These are phyloP conservation scores for Betula pendula DNA, from an alignment of 306 rosid genomes.

Conservation along the genomic window DNA sequence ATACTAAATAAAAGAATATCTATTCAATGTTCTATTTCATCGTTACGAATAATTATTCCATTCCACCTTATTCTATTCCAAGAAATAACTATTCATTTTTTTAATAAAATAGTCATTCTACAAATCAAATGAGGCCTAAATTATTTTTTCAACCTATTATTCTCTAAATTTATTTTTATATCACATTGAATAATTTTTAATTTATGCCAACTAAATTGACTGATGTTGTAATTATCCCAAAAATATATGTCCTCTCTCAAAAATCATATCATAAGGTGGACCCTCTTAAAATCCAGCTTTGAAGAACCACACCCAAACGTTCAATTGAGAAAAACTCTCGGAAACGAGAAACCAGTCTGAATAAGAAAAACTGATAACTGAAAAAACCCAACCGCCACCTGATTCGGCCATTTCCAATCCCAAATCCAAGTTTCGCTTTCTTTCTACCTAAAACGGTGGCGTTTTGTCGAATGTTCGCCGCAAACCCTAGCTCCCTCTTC, in stretches of 20 bases:
- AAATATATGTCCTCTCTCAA: background rate
- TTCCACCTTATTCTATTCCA: too few relatives aligned
- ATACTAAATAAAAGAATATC: too few relatives aligned
- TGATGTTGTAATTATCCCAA: too few relatives aligned
- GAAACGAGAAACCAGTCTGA: background rate
- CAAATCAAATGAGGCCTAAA: too few relatives aligned
- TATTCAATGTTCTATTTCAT: too few relatives aligned
- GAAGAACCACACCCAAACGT: background rate
- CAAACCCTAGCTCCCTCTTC: conserved; percentile 46
- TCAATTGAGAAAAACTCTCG: background rate
- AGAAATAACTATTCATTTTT: too few relatives aligned
- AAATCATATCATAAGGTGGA: background rate
- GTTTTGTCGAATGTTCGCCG: conserved; percentile 54
- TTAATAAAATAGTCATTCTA: too few relatives aligned
- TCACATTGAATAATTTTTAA: too few relatives aligned
- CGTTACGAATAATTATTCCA: too few relatives aligned
- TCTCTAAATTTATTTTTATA: too few relatives aligned
- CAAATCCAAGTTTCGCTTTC: background rate
- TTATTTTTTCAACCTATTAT: too few relatives aligned
- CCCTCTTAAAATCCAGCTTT: background rate
- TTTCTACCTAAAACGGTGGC: background rate
- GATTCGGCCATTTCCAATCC: background rate
- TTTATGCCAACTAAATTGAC: too few relatives aligned
- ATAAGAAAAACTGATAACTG: background rate
- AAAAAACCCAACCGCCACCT: background rate